phyloP scores from a whole-genome alignment of 768 basidiomycete species.

The Nidula microcarpa region DNA sequence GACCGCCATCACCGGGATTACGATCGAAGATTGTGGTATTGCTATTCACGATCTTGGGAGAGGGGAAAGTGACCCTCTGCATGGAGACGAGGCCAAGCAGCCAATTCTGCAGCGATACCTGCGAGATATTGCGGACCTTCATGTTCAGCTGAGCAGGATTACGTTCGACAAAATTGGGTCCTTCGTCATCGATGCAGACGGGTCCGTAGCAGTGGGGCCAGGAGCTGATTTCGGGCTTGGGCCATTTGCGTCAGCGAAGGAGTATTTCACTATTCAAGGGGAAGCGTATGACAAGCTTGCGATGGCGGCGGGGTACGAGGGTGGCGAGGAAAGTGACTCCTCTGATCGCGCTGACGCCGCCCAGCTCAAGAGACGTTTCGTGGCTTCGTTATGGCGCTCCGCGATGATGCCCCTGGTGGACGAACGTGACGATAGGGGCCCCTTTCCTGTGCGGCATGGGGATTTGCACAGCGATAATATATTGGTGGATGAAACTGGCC shows the following conservation, averaged over 20 bases:
- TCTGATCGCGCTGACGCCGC: conserved; percentile 14
- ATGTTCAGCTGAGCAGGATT: conserved; percentile 34
- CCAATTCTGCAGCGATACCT: conserved; percentile 33
- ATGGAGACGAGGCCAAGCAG: conserved; percentile 29
- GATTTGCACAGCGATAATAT: conserved; percentile 40
- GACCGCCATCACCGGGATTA: conserved; percentile 35
- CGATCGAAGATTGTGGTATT: conserved; percentile 38
- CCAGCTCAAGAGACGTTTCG: conserved; percentile 30
- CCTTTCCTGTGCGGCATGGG: conserved; percentile 39
- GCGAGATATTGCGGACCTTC: conserved; percentile 37
- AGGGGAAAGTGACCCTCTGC: conserved; percentile 19
- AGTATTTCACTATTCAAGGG: conserved; percentile 34
- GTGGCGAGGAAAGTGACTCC: conserved; percentile 18
- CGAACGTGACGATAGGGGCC: conserved; percentile 31
- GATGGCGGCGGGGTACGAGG: conserved; percentile 24
- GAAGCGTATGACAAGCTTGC: conserved; percentile 38
- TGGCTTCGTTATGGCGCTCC: conserved; percentile 34
- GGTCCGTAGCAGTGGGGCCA: conserved; percentile 31
- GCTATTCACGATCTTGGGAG: conserved; percentile 26
- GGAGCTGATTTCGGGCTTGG: conserved; percentile 39
- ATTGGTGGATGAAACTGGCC: conserved; percentile 33
- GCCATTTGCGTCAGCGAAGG: conserved; percentile 33
- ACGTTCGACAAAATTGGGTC: conserved; percentile 37
- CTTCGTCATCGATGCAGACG: conserved; percentile 29
- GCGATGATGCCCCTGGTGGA: conserved; percentile 39